Evolutionary conservation across 495 filamentous ascomycete genomes (phyloP), one percentile per base, ranked within the genome.

Genomic region (Letharia lupina): DNA sequence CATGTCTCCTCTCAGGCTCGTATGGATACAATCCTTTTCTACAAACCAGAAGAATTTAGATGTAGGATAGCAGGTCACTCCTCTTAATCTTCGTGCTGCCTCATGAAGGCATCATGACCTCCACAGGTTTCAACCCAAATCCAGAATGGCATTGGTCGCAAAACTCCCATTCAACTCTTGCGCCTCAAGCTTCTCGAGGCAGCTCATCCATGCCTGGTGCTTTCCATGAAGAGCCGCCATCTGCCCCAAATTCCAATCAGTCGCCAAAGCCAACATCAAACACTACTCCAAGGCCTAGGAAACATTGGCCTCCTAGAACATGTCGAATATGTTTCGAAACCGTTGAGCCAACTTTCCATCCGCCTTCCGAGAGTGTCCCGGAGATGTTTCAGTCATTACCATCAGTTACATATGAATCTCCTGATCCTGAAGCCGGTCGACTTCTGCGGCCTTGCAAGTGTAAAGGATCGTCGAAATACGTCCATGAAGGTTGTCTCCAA

Each of bases 261-360:
- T 52, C 52, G 39, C 57, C 60, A 20, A n/a, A 60, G 20, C 42
- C 41, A 60, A 42, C 40, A 13, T 60, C 56, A 41, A 61, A 44
- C 28, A 37, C 44, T 28, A 64, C 67, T 62, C 72, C 71, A 23
- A 72, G 70, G 61, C 64, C 74, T 31, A 70, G 76, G 68, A 80
- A 76, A 66, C 80, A 83, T 69, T 92, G 88, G 73, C 79, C 81
- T 37, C 81, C 87, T 35, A 85, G 92, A 56, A 87, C 83, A 63
- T 98, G 94, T 75, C 90, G 94, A 61, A 98, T 98, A 68, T 98
- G 94, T 73, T 80, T 96, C 58, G 94, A 97, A 68, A 86, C 81
- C 2, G 90, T 96, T 37, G 76, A 85, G 44, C 90, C 93, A 4
- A 93, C 90, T 15, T 87, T 87, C 69, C 82, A 91, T 54, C 78